phyloP scores from a whole-genome alignment of 2,329 filamentous ascomycete genomes.

The Pestalotiopsis sp. region DNA sequence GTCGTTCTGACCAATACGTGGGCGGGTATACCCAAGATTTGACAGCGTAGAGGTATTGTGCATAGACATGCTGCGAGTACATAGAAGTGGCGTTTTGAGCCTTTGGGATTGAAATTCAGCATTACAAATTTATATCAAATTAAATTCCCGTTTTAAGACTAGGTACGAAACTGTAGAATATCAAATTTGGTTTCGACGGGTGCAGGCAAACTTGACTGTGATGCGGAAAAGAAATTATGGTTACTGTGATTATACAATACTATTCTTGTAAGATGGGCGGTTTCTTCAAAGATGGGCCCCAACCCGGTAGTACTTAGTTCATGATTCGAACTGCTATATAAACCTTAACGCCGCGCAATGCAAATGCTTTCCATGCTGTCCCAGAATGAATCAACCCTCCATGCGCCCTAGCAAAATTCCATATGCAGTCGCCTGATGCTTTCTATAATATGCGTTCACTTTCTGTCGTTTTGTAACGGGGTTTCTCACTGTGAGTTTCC shows the following conservation, averaged over 20 bases:
- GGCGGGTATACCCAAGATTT: background rate
- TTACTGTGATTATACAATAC: background rate
- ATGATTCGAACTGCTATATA: background rate
- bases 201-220: no score
- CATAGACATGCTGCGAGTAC: background rate
- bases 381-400: background rate
- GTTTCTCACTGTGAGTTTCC: constrained; percentile 1
- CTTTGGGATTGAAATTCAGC: background rate
- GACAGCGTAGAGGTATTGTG: background rate
- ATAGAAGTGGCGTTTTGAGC: background rate
- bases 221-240: background rate
- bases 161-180: no score
- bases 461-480: background rate
- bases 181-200: no score
- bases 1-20: background rate
- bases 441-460: background rate
- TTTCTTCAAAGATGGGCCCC: background rate
- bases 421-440: constrained; percentile 6
- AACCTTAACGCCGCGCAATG: constrained; percentile 7
- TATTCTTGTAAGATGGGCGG: background rate
- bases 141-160: no score
- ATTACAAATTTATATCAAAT: background rate
- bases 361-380: background rate
- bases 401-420: background rate
- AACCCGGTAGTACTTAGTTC: background rate